Base-by-base conservation (phyloP, 2,329 filamentous ascomycete species). In the Pestalotiopsis sp. region DNA sequence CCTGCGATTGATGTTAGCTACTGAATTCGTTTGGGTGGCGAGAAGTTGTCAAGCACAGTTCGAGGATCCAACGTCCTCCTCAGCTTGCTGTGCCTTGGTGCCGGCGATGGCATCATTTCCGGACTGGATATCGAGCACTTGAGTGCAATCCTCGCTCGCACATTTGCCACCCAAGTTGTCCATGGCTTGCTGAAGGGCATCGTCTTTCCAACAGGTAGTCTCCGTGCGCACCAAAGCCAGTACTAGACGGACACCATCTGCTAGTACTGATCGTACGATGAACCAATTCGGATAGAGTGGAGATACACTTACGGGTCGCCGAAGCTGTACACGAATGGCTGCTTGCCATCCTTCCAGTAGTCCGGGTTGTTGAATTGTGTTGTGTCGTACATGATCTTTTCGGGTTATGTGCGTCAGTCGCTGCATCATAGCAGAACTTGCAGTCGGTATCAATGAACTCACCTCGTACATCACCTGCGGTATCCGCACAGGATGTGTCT, bases 391-490 rank as follows among this genome's bases (percentile, higher is more conserved):
- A 86, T 81, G 69, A 35, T 26, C 26, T 26, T n/a, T n/a, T n/a
- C n/a, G n/a, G n/a, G n/a, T n/a, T n/a, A n/a, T n/a, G n/a, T n/a
- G n/a, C n/a, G n/a, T n/a, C n/a, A n/a, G n/a, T n/a, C n/a, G n/a
- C n/a, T n/a, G n/a, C n/a, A n/a, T n/a, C n/a, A n/a, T n/a, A n/a
- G n/a, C n/a, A n/a, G n/a, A n/a, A n/a, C n/a, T n/a, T n/a, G n/a
- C n/a, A n/a, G n/a, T n/a, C n/a, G n/a, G n/a, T n/a, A n/a, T n/a
- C n/a, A n/a, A n/a, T n/a, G n/a, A n/a, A n/a, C n/a, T n/a, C n/a
- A 87, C 81, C 76, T 89, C 86, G 73, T 81, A 86, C 78, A 89
- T 88, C 69, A 89, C 80, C 13, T 85, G 86, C 48, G 86, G 79
- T 3, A 87, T 75, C 66, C 84, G 85, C 2, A 81, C 80, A 2